phyloP scores from a whole-genome alignment of 306 rosid genomes.

The Abrus precatorius region DNA sequence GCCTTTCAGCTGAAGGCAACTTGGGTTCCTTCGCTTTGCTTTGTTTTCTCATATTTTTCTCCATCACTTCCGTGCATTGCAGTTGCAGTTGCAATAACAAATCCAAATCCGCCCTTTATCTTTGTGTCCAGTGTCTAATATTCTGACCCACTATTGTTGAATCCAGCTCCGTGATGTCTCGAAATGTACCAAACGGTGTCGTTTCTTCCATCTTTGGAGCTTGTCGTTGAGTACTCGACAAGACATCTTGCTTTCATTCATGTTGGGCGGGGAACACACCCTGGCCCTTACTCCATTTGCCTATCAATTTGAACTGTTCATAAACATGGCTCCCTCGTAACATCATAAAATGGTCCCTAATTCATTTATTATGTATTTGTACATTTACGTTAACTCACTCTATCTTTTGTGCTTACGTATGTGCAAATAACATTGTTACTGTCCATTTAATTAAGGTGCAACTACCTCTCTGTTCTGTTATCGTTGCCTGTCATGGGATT shows the following conservation, averaged over 20 bases:
- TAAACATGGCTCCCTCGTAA: not conserved
- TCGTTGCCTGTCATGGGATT: not conserved
- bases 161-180: constrained; percentile 11
- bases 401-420: not conserved
- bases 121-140: not conserved
- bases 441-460: not conserved
- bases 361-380: not conserved
- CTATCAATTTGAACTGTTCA: not conserved
- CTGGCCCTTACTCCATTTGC: constrained; percentile 1
- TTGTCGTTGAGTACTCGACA: not conserved
- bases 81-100: not conserved
- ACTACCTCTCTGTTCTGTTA: not conserved
- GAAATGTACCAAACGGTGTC: constrained; percentile 26
- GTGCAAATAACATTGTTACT: not conserved
- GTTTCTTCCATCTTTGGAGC: constrained; percentile 13
- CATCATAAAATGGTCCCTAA: constrained; percentile 16
- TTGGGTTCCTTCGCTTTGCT: constrained; percentile 16
- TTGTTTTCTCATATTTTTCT: constrained; percentile 3
- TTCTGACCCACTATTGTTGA: constrained; percentile 25
- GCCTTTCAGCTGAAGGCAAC: constrained; percentile 38
- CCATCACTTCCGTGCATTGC: not conserved
- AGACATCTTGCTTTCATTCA: constrained; percentile 2
- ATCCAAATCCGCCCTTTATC: not conserved
- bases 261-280: not conserved
- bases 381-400: no score